These are phyloP conservation scores for Tolypocladium nubicola DNA, from an alignment of 2,329 filamentous ascomycete species.

Conservation along the genomic window DNA sequence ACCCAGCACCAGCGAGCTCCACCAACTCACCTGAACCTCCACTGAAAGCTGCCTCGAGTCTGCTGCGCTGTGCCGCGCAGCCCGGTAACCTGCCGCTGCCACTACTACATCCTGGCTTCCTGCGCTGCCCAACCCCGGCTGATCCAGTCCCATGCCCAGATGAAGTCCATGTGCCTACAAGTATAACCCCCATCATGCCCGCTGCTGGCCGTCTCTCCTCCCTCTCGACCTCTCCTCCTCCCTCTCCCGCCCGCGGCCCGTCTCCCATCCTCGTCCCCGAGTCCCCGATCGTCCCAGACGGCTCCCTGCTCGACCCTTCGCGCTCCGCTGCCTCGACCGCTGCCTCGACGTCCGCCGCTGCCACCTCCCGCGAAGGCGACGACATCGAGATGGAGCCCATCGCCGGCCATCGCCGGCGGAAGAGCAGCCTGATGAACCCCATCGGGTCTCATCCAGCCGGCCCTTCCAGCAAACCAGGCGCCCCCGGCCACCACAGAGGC, in stretches of 20 bases:
- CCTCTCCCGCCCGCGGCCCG: not conserved
- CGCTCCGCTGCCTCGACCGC: conserved; percentile 1
- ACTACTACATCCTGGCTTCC: not conserved
- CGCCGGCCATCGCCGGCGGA: conserved; percentile 41
- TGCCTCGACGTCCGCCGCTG: conserved; percentile 5
- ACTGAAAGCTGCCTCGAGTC: not conserved
- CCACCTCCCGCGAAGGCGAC: conserved; percentile 14
- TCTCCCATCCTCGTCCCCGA: not conserved
- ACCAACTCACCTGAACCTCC: not conserved
- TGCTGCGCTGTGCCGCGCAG: not conserved
- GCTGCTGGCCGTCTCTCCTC: not conserved
- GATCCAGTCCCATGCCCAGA: not conserved
- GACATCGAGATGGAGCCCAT: conserved; percentile 49
- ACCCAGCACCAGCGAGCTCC: not conserved
- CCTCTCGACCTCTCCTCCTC: not conserved
- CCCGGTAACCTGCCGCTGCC: not conserved
- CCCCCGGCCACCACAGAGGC: not conserved
- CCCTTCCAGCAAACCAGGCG: not conserved
- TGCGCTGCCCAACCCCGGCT: not conserved
- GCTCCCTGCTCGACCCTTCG: conserved; percentile 1
- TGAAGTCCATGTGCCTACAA: not conserved
- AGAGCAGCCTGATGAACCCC: conserved; percentile 41
- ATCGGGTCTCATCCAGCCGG: conserved; percentile 7
- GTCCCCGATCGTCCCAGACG: not conserved
- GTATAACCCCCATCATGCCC: conserved; percentile 5